Evolutionary conservation across 192 early-diverging fungal species (phyloP), one percentile per base, ranked within the genome.

Genomic region (Coemansia nantahalensis): DNA sequence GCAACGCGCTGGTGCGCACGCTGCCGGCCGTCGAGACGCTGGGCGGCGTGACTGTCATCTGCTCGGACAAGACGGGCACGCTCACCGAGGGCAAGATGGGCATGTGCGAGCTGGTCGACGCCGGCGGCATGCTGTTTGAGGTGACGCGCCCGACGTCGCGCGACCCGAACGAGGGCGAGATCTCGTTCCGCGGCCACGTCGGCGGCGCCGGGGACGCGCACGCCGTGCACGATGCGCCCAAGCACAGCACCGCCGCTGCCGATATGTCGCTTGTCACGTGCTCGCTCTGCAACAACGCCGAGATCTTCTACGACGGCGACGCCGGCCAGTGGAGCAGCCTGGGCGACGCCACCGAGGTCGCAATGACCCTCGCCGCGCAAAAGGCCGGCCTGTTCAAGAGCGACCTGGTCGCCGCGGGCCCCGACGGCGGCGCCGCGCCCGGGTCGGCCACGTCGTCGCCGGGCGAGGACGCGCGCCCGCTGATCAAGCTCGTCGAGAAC

Each of bases 71-170:
- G 82, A 84, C 82, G 3, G 95, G 95, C 15, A 98, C 95, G 0
- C 68, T 98, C n/a, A 98, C 95, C 7, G 91, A 97, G 76, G 94
- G 94, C 41, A 94, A 95, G 56, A 98, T 98, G 95, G 91, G 91
- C 14, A 84, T 92, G 6, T 70, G 85, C 33, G 79, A 87, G 62
- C 78, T 95, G 24, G 68, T 78, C 1, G 76, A 67, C 17, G 62
- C 76, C 42, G 60, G 45, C 40, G 60, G 60, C 41, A 30, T 62
- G 46, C 35, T 45, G 57, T 81, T 57, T 48, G 59, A 62, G 46
- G 59, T 71, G 35, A 63, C 40, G 89, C 92, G 67, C 81, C 84
- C 63, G 54, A 87, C 55, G 70, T 96, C 43, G 81, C 67, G 61
- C 51, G 59, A 77, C 28, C 74, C 74, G 23, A 62, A 62, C 37